phyloP scores from a whole-genome alignment of 129 eudicot species.

The Artemisia argyi region DNA sequence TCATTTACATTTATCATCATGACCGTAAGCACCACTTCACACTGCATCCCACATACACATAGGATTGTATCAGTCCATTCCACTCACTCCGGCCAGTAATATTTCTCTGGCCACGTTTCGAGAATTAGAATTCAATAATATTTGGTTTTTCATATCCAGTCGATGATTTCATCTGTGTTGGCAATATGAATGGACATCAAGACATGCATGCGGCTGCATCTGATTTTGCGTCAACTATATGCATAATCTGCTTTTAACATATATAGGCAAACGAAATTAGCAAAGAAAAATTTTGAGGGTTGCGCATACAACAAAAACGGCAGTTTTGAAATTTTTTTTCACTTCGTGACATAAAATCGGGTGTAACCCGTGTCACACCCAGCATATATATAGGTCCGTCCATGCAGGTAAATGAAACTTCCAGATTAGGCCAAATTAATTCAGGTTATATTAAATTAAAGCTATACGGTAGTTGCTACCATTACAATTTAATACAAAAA shows the following conservation, averaged over 20 bases:
- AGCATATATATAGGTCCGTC: too few species aligned
- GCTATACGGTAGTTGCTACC: neutral
- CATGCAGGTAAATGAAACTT: too few species aligned
- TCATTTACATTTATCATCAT: slow-evolving; percentile 52
- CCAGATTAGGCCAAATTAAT: neutral
- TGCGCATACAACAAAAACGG: too few species aligned
- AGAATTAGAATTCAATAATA: slow-evolving; percentile 3
- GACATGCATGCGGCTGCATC: neutral
- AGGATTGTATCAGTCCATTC: slow-evolving; percentile 21
- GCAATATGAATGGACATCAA: neutral
- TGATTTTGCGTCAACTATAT: neutral
- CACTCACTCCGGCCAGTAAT: slow-evolving; percentile 21
- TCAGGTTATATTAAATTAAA: neutral
- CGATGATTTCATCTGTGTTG: neutral
- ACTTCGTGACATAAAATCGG: too few species aligned
- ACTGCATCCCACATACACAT: slow-evolving; percentile 5
- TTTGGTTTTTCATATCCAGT: neutral
- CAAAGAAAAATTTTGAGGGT: too few species aligned
- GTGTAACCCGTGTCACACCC: too few species aligned
- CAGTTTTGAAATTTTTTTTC: too few species aligned
- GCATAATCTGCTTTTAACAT: neutral
- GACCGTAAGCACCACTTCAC: slow-evolving; percentile 25
- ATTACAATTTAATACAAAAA: too few species aligned
- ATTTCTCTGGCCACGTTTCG: neutral
- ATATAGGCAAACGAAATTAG: too few species aligned